Evolutionary conservation across 2,329 filamentous ascomycete genomes (phyloP), one percentile per base, ranked within the genome.

Genomic region (Ophiostoma montium): DNA sequence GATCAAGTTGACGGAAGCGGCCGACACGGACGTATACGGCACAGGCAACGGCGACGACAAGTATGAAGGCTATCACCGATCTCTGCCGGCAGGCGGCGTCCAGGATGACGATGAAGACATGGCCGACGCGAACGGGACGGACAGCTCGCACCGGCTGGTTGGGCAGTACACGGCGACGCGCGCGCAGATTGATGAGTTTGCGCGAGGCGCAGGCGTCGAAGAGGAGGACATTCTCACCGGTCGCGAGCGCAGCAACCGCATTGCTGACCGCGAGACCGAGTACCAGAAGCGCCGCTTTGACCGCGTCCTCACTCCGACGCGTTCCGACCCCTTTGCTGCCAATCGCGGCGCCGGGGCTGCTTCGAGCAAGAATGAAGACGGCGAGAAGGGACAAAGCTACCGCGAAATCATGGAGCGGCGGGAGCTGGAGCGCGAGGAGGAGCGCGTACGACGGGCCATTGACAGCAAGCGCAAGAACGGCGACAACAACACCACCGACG

Each of bases 231-330:
- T 90, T 7, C 72, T 98, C 54, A 75, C 88, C 46, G 85, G 84
- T 41, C 79, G 82, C 57, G 92, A 96, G 70, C 86, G 90, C 67
- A 86, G 87, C 63, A 88, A 84, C 51, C 82, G 90, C 59, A 96
- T 98, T 61, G 74, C 82, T 53, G 90, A 94, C 62, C 84, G 92
- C 60, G 90, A 96, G 70, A 94, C 88, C 55, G 90, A 96, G 62
- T 98, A 98, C 63, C 94, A 98, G 68, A 95, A 94, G 68, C 86
- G 89, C 56, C 81, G 89, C 52, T 94, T 94, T 65, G 82, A 95
- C 63, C 87, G 92, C 53, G 81, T 78, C 47, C 72, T 96, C 54
- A 92, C 87, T 19, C 88, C 89, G 5, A 88, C 86, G 9, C 81
- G 87, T 60, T 86, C 82, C 53, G 88, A 95, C 62, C 82, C 87